Conservation (phyloP, 345 rosid species). For the Hibiscus syriacus region DNA sequence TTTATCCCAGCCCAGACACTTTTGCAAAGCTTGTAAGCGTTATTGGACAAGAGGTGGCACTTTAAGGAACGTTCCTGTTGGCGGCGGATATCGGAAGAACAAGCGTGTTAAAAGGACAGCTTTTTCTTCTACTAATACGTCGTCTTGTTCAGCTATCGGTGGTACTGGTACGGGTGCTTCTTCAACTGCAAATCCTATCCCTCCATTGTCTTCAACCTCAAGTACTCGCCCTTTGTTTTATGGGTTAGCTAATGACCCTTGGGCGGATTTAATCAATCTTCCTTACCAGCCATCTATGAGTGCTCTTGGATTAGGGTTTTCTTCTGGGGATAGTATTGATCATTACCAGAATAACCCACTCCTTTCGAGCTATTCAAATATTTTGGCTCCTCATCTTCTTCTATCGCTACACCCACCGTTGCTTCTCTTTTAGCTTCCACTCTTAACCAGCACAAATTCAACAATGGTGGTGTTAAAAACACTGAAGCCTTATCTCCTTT, state of each 20-base stretch:
- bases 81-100: slow-evolving; percentile 68
- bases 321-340: too few species aligned
- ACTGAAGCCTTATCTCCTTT: slow-evolving; percentile 33
- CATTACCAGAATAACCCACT: too few species aligned
- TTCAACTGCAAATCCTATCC: slow-evolving; percentile 19
- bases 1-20: slow-evolving; percentile 59
- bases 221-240: slow-evolving; percentile 46
- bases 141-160: too few species aligned
- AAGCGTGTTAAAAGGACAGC: slow-evolving; percentile 50
- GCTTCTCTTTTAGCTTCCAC: slow-evolving; percentile 48
- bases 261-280: too few species aligned
- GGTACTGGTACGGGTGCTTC: too few species aligned
- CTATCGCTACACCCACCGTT: not conserved
- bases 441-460: slow-evolving; percentile 41
- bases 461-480: slow-evolving; percentile 26
- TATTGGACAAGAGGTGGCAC: too few species aligned
- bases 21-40: slow-evolving; percentile 70
- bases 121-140: slow-evolving; percentile 10
- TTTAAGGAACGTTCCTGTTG: slow-evolving; percentile 65
- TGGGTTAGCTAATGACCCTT: slow-evolving; percentile 41
- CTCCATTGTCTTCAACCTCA: too few species aligned
- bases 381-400: slow-evolving; percentile 25
- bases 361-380: slow-evolving; percentile 41
- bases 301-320: too few species aligned
- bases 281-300: too few species aligned